Evolutionary conservation across 371 early-diverging fungal species (phyloP), one percentile per base, ranked within the genome.

Genomic region (Mucor racemosus): DNA sequence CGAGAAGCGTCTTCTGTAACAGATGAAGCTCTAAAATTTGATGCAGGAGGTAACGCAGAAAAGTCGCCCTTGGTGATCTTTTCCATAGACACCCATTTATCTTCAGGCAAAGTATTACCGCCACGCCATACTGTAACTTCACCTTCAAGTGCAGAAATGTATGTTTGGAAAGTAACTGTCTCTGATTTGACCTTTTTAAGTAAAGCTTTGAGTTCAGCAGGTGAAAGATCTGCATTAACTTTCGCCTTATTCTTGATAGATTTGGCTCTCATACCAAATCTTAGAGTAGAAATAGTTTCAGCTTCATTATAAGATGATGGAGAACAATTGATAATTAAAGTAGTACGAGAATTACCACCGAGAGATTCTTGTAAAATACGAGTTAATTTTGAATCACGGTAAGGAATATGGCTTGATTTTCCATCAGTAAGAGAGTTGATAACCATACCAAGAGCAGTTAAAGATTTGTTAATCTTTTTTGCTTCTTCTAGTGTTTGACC

Each of bases 401-500:
- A 99, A 33, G 99, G 99, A 73, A 99, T 88, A 77, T 99, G 99
- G 38, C 91, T 88, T 7, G 95, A 93, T 88, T 95, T 92, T 73
- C 94, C 94, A 65, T 94, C 94, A 4, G 95, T 95, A 63, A 99
- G 84, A 26, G 98, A 91, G 75, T 96, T 97, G 76, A 99, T 99
- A 65, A 99, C 99, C 94, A 97, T 99, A 57, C 99, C 99, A 17
- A 99, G 66, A 0, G 97, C 95, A 3, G 96, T 94, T 13, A 99
- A 85, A 0, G 98, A 98, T 84, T 95, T 98, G 87, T 99, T 99
- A 81, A 99, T 99, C 81, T 97, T 97, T 79, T 98, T 98, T 66
- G 99, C 99, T 79, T 99, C 99, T 85, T 99, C 98, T 40, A 99
- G 80, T 10, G 99, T 95, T 76, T 97, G 96, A 17, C 99, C 99